Evolutionary conservation across 2,329 filamentous ascomycete genomes (phyloP).

Genomic region (Clonostachys rhizophaga): DNA sequence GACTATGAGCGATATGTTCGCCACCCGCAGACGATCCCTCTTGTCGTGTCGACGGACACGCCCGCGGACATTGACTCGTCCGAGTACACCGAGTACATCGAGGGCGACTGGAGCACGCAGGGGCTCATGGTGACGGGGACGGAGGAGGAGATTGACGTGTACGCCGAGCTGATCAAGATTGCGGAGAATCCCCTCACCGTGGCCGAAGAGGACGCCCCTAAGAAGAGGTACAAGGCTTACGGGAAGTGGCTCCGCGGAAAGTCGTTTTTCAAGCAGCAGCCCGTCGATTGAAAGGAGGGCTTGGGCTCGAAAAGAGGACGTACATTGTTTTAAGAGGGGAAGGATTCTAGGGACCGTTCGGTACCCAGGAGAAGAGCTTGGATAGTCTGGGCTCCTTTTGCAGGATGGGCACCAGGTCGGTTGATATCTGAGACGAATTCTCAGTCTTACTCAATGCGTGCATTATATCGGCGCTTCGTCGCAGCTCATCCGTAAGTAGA

Average conservation of each 20-base stretch:
- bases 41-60: slow-evolving; percentile 69
- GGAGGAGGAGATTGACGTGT: slow-evolving; percentile 47
- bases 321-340: too few species aligned
- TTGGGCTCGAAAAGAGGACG: background rate
- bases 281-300: slow-evolving; percentile 41
- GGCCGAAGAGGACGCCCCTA: slow-evolving; percentile 76
- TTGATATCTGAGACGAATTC: too few species aligned
- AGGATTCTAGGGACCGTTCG: too few species aligned
- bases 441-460: slow-evolving; percentile 11
- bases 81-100: slow-evolving; percentile 79
- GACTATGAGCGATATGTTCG: slow-evolving; percentile 88
- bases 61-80: slow-evolving; percentile 52
- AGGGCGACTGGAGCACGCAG: slow-evolving; percentile 60
- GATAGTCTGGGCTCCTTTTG: background rate
- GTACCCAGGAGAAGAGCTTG: background rate
- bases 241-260: slow-evolving; percentile 92
- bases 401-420: background rate
- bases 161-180: slow-evolving; percentile 71
- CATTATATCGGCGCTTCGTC: slow-evolving; percentile 23
- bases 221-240: slow-evolving; percentile 97
- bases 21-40: slow-evolving; percentile 82
- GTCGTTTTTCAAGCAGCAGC: slow-evolving; percentile 91
- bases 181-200: slow-evolving; percentile 84
- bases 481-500: slow-evolving; percentile 25
- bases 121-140: slow-evolving; percentile 47